Evolutionary conservation across 192 early-diverging fungal genomes (phyloP).

Genomic region (Backusella psychrophila): DNA sequence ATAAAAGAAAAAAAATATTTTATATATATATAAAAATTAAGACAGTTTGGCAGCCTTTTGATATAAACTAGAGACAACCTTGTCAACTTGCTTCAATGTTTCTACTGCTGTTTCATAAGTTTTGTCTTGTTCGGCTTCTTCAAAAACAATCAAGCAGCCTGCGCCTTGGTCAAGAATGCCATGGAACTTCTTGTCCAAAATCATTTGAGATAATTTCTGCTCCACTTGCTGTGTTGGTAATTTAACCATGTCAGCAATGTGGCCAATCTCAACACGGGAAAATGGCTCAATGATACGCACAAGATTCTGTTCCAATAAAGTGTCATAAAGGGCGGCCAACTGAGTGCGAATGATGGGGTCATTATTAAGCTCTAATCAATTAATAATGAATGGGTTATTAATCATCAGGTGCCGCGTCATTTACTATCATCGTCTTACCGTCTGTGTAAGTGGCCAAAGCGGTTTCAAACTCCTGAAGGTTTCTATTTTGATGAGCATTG

Average conservation of each 20-base stretch:
- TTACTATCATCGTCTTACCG: slow-evolving; percentile 43
- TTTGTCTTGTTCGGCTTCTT: slow-evolving; percentile 85
- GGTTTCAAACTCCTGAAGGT: slow-evolving; percentile 94
- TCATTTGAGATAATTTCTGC: slow-evolving; percentile 97
- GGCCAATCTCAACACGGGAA: slow-evolving; percentile 93
- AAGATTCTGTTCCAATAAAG: slow-evolving; percentile 94
- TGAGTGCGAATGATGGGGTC: slow-evolving; percentile 95
- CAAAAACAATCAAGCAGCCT: slow-evolving; percentile 94
- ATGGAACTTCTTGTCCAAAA: slow-evolving; percentile 93
- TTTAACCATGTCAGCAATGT: slow-evolving; percentile 92
- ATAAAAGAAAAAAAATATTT: not conserved
- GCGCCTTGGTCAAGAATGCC: slow-evolving; percentile 98
- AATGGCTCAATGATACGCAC: slow-evolving; percentile 98
- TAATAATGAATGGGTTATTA: not conserved
- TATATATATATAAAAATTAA: slow-evolving; percentile 7
- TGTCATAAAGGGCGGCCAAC: slow-evolving; percentile 92
- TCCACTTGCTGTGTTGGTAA: slow-evolving; percentile 94
- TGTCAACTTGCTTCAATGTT: slow-evolving; percentile 95
- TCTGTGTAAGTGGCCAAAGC: slow-evolving; percentile 83
- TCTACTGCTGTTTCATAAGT: slow-evolving; percentile 91
- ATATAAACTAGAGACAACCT: slow-evolving; percentile 94
- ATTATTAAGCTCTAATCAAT: slow-evolving; percentile 68
- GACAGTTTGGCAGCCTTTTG: slow-evolving; percentile 57
- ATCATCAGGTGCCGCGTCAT: not conserved
- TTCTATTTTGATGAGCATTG: slow-evolving; percentile 94